Percentiles rank a stretch among this genome's conserved stretches.
Conservation (phyloP, 352 stramenopile genomes). For the Pilasporangium apinafurcum region DNA sequence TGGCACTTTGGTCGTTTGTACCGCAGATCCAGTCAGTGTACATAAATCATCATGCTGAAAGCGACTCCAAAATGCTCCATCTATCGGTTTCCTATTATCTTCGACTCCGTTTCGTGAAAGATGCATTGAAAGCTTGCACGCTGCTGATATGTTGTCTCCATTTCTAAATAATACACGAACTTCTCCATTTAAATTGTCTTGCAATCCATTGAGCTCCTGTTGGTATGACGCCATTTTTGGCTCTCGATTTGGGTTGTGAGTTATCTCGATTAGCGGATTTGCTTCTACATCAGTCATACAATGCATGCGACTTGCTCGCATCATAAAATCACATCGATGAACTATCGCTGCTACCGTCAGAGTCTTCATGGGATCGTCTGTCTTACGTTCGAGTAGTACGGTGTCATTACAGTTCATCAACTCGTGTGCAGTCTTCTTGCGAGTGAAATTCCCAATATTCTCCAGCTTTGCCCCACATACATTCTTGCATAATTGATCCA, state of each 20-base stretch:
- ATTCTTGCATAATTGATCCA: slow-evolving; percentile 63
- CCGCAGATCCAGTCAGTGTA: slow-evolving; percentile 29
- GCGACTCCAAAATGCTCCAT: slow-evolving; percentile 27
- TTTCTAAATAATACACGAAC: slow-evolving; percentile 38
- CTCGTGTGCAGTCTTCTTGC: slow-evolving; percentile 26
- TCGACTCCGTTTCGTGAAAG: slow-evolving; percentile 8
- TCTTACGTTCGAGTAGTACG: slow-evolving; percentile 41
- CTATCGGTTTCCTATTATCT: background rate
- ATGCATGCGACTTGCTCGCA: slow-evolving; percentile 57
- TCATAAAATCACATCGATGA: slow-evolving; percentile 79
- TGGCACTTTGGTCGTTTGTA: slow-evolving; percentile 39
- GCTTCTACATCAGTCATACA: slow-evolving; percentile 50
- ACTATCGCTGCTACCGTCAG: slow-evolving; percentile 43
- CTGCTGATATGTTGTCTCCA: slow-evolving; percentile 14
- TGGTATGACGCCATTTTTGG: too few relatives aligned
- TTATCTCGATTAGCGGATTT: slow-evolving; percentile 40
- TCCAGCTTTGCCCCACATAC: slow-evolving; percentile 63
- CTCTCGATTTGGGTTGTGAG: slow-evolving; percentile 8
- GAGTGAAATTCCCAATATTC: slow-evolving; percentile 48
- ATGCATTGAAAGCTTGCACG: slow-evolving; percentile 34
- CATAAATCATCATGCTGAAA: slow-evolving; percentile 60
- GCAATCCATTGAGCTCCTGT: background rate
- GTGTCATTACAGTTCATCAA: slow-evolving; percentile 60
- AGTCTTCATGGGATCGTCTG: slow-evolving; percentile 13
- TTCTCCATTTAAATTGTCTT: background rate